Evolutionary conservation across 2,329 filamentous ascomycete species (phyloP).

Genomic region (Cordyceps javanica): DNA sequence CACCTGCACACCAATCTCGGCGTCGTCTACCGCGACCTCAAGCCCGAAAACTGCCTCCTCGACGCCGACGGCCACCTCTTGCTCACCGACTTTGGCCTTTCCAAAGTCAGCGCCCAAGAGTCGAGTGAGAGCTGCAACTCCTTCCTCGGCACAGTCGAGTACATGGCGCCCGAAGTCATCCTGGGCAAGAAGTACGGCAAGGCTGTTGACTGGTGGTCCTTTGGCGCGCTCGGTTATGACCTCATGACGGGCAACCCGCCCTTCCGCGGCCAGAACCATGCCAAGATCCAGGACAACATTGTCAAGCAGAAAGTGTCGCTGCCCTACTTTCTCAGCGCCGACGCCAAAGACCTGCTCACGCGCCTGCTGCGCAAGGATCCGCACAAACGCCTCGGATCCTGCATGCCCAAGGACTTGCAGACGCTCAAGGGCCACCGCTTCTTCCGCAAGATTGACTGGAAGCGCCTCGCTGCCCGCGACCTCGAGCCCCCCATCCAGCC

Average conservation of each 20-base stretch:
- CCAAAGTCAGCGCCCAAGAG: slow-evolving; percentile 76
- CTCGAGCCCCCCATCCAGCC: slow-evolving; percentile 85
- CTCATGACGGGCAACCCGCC: slow-evolving; percentile 88
- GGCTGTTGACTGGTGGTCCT: slow-evolving; percentile 97
- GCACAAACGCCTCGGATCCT: slow-evolving; percentile 76
- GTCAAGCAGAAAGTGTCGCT: slow-evolving; percentile 83
- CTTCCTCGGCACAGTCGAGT: slow-evolving; percentile 90
- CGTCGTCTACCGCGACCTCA: slow-evolving; percentile 93
- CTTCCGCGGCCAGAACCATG: slow-evolving; percentile 83
- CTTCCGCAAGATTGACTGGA: slow-evolving; percentile 96
- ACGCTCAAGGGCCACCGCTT: slow-evolving; percentile 90
- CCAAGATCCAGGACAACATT: slow-evolving; percentile 95
- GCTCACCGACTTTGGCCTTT: slow-evolving; percentile 92
- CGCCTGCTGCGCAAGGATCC: slow-evolving; percentile 90
- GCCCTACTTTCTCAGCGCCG: slow-evolving; percentile 84
- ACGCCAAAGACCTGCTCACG: slow-evolving; percentile 90
- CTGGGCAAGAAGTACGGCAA: slow-evolving; percentile 84
- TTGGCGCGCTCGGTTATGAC: slow-evolving; percentile 88
- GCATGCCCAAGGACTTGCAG: slow-evolving; percentile 81
- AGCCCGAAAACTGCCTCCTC: slow-evolving; percentile 94
- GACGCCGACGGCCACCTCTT: slow-evolving; percentile 88
- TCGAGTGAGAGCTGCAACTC: slow-evolving; percentile 66
- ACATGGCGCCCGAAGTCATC: slow-evolving; percentile 97
- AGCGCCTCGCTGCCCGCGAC: slow-evolving; percentile 73
- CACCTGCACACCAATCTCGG: slow-evolving; percentile 89